These are phyloP conservation scores for Mucor lusitanicus DNA, from an alignment of 371 early-diverging fungal genomes.

Conservation along the genomic window DNA sequence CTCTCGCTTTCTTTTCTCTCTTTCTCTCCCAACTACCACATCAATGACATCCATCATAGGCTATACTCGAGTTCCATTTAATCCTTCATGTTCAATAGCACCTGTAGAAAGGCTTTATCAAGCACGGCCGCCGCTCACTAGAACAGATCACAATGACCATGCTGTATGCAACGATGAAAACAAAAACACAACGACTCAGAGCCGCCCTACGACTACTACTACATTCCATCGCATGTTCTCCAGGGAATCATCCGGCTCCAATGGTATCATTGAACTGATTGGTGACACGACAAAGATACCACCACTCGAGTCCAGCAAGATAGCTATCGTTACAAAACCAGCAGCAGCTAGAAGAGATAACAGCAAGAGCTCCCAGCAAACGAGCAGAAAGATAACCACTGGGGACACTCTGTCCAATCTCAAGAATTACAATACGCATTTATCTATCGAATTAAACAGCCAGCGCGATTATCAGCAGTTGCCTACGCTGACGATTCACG, in stretches of 20 bases:
- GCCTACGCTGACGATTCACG: background rate
- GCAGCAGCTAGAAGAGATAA: background rate
- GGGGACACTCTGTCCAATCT: background rate
- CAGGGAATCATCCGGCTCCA: slow-evolving; percentile 5
- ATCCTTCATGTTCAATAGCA: slow-evolving; percentile 12
- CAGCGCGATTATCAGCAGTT: background rate
- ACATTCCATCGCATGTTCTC: slow-evolving; percentile 19
- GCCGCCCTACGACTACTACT: background rate
- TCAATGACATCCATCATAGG: slow-evolving; percentile 20
- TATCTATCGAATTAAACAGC: slow-evolving; percentile 13
- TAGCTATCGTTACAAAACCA: background rate
- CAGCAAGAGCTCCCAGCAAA: background rate
- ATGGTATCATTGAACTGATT: slow-evolving; percentile 20
- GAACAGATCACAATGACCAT: background rate
- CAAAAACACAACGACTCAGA: background rate
- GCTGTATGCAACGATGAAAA: background rate
- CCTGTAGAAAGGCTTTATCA: slow-evolving; percentile 9
- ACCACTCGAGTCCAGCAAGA: background rate
- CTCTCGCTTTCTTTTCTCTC: slow-evolving; percentile 4
- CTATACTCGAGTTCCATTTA: slow-evolving; percentile 19
- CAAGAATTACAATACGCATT: background rate
- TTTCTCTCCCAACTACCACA: background rate
- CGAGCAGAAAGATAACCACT: background rate
- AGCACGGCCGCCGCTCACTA: background rate
- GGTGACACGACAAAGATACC: background rate